These are phyloP conservation scores for Fistulinella staudtii DNA, from an alignment of 1,284 basidiomycete genomes.

Conservation along the genomic window DNA sequence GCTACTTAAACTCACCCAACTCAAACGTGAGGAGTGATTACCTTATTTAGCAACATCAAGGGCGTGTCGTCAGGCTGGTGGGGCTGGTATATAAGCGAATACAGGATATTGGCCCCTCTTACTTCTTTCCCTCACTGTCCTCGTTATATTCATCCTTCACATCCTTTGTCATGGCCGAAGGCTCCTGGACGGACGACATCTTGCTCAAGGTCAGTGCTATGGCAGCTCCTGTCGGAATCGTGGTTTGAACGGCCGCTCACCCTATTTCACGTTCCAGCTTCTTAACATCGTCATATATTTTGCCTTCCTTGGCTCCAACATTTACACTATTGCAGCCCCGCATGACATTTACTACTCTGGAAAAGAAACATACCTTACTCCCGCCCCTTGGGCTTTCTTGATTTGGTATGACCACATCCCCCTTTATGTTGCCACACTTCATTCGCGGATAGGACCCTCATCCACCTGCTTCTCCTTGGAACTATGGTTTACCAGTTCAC, in stretches of 20 bases:
- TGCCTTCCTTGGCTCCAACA: slow-evolving; percentile 83
- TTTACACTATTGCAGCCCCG: slow-evolving; percentile 78
- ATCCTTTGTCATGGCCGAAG: slow-evolving; percentile 47
- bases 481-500: slow-evolving; percentile 90
- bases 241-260: not conserved
- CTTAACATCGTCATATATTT: slow-evolving; percentile 77
- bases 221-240: not conserved
- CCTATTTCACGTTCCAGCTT: slow-evolving; percentile 45
- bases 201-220: slow-evolving; percentile 63
- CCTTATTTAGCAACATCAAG: slow-evolving; percentile 13
- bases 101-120: slow-evolving; percentile 14
- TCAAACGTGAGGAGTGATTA: too few species aligned
- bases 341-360: slow-evolving; percentile 63
- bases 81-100: slow-evolving; percentile 27
- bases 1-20: too few species aligned
- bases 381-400: slow-evolving; percentile 83
- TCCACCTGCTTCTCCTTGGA: slow-evolving; percentile 84
- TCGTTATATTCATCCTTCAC: not conserved
- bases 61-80: slow-evolving; percentile 24
- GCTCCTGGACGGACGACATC: slow-evolving; percentile 69
- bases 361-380: slow-evolving; percentile 87
- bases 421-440: slow-evolving; percentile 9
- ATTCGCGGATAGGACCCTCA: slow-evolving; percentile 57
- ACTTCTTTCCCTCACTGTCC: slow-evolving; percentile 9
- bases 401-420: slow-evolving; percentile 55